phyloP scores from a whole-genome alignment of 805 yeast species.

The Suhomyces canberraensis region DNA sequence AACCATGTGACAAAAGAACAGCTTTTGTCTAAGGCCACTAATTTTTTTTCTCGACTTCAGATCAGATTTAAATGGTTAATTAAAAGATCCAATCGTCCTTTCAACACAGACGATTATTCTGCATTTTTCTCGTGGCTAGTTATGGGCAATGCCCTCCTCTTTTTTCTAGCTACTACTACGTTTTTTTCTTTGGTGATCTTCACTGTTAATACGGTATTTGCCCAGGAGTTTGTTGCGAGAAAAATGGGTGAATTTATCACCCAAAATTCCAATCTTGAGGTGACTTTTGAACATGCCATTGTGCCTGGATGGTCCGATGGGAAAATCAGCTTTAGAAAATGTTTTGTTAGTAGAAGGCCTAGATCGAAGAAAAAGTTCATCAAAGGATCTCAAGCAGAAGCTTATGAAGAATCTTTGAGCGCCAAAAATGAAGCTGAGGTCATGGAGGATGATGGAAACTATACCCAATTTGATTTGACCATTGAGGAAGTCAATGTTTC shows the following conservation, averaged over 20 bases:
- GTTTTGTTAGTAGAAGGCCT: constrained; percentile 84
- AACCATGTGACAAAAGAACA: constrained; percentile 23
- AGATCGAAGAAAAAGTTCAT: constrained; percentile 49
- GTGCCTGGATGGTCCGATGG: constrained; percentile 94
- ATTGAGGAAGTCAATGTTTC: constrained; percentile 82
- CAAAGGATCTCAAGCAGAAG: constrained; percentile 72
- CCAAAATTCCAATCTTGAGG: constrained; percentile 74
- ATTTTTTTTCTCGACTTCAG: constrained; percentile 24
- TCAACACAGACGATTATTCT: constrained; percentile 86
- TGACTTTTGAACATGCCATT: constrained; percentile 88
- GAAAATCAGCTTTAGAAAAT: constrained; percentile 76
- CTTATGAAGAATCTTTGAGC: constrained; percentile 52
- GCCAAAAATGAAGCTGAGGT: constrained; percentile 20
- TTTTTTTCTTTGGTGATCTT: constrained; percentile 78
- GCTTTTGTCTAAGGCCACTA: constrained; percentile 27
- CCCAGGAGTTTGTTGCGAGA: constrained; percentile 83
- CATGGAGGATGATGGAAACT: constrained; percentile 80
- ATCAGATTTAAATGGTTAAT: constrained; percentile 66
- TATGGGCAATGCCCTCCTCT: constrained; percentile 77
- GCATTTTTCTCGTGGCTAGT: constrained; percentile 92
- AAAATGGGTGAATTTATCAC: constrained; percentile 81
- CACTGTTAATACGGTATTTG: constrained; percentile 78
- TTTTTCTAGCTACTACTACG: constrained; percentile 87
- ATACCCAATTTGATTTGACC: constrained; percentile 91
- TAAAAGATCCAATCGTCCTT: constrained; percentile 74